Evolutionary conservation across 2,329 filamentous ascomycete species (phyloP).

Genomic region (Uncinocarpus reesii): DNA sequence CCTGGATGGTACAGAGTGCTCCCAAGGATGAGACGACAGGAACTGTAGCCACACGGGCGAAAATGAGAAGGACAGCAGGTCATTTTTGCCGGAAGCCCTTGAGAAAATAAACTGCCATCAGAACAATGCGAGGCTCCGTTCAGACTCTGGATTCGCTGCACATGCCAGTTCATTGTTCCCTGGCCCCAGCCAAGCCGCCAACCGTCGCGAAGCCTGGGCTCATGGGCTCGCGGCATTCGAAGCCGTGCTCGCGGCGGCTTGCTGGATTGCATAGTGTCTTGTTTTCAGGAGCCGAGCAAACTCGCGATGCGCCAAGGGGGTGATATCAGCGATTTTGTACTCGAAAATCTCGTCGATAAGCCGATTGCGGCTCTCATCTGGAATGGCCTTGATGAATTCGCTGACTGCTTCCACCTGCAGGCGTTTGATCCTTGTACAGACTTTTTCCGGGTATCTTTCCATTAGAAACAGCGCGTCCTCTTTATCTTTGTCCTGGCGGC

Average conservation of each 20-base stretch:
- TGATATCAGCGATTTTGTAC: constrained; percentile 1
- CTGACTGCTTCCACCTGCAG: not conserved
- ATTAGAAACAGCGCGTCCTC: constrained; percentile 1
- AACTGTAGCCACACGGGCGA: too few relatives aligned
- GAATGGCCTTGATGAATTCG: not conserved
- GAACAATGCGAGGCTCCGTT: not conserved
- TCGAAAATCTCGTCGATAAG: constrained; percentile 2
- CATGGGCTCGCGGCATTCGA: too few relatives aligned
- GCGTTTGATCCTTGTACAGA: not conserved
- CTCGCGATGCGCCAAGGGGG: not conserved
- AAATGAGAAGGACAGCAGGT: too few relatives aligned
- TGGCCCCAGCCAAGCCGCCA: not conserved
- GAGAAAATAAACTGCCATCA: too few relatives aligned
- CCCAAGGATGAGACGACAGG: too few relatives aligned
- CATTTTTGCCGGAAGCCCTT: too few relatives aligned
- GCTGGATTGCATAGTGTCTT: too few relatives aligned
- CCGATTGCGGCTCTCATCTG: not conserved
- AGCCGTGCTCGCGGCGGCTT: too few relatives aligned
- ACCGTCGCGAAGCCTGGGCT: not conserved
- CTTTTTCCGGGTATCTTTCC: constrained; percentile 3
- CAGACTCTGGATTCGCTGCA: too few relatives aligned
- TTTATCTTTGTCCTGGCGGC: not conserved
- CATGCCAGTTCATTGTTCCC: not conserved
- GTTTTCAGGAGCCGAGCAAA: too few relatives aligned
- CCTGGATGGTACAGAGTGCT: too few relatives aligned